Percentiles rank a stretch among this genome's conserved stretches.
phyloP scores from a whole-genome alignment of 2,329 filamentous ascomycete species.

The Fusarium subtropicale region DNA sequence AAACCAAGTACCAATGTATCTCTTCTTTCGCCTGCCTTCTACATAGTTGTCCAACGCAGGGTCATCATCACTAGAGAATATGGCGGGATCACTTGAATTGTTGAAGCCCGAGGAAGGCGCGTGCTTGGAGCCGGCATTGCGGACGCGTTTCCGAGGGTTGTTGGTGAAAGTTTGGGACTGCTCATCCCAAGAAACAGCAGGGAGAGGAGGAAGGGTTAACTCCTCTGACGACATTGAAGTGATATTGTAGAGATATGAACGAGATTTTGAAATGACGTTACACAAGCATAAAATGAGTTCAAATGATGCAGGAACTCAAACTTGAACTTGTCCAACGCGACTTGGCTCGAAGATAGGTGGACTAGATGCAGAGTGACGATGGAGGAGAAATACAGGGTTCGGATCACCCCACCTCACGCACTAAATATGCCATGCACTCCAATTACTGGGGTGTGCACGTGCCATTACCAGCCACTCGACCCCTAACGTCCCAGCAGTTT shows the following conservation, averaged over 20 bases:
- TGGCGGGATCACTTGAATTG: constrained; percentile 76
- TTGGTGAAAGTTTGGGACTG: constrained; percentile 55
- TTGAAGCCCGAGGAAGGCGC: constrained; percentile 57
- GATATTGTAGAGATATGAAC: not conserved
- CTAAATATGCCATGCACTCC: constrained; percentile 30
- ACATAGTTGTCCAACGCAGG: constrained; percentile 74
- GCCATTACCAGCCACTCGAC: constrained; percentile 33
- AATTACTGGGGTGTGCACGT: constrained; percentile 40
- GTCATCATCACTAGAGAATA: constrained; percentile 80
- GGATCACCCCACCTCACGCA: constrained; percentile 39
- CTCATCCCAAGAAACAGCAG: constrained; percentile 55
- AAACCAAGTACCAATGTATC: constrained; percentile 76
- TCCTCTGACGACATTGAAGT: constrained; percentile 55
- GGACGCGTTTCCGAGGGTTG: constrained; percentile 55
- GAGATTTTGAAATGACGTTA: constrained; percentile 3
- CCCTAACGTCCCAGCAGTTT: constrained; percentile 25
- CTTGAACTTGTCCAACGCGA: constrained; percentile 28
- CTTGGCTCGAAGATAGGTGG: constrained; percentile 6
- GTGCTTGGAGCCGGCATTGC: constrained; percentile 46
- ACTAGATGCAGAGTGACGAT: constrained; percentile 39
- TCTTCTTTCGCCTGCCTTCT: constrained; percentile 67
- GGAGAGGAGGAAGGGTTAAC: constrained; percentile 55
- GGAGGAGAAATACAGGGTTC: constrained; percentile 38
- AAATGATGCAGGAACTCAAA: constrained; percentile 17
- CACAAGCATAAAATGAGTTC: constrained; percentile 19